phyloP scores from a whole-genome alignment of 2,329 filamentous ascomycete species.

The Hypoxylon rubiginosum region DNA sequence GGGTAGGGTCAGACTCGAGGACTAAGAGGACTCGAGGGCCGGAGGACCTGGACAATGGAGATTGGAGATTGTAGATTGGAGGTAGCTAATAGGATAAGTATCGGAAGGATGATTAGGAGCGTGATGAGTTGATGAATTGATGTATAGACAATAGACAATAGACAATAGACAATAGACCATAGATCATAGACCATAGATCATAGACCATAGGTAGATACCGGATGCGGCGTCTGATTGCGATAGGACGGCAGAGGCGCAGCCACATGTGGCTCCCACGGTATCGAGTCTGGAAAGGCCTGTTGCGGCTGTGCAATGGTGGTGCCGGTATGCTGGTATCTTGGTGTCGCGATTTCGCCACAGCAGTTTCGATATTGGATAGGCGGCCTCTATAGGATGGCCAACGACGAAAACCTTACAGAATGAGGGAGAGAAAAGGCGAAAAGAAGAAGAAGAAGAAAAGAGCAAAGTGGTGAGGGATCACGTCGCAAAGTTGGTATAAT shows the following conservation, averaged over 20 bases:
- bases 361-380: conserved; percentile 24
- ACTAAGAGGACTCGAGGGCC: conserved; percentile 20
- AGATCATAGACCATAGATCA: conserved; percentile 15
- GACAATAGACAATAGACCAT: background rate
- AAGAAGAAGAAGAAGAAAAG: conserved; percentile 12
- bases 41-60: background rate
- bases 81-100: background rate
- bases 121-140: background rate
- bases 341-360: conserved; percentile 35
- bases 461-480: conserved; percentile 14
- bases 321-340: conserved; percentile 14
- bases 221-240: conserved; percentile 39
- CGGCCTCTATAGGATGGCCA: conserved; percentile 28
- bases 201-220: conserved; percentile 20
- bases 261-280: background rate
- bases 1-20: conserved; percentile 4
- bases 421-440: background rate
- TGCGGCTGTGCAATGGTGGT: conserved; percentile 41
- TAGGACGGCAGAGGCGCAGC: conserved; percentile 16
- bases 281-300: conserved; percentile 6
- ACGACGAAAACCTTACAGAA: too few relatives aligned
- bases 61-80: background rate
- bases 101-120: background rate
- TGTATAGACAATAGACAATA: background rate
- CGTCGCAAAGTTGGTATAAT: conserved; percentile 7